Conservation (phyloP, 2,329 filamentous ascomycete genomes). For the Colletotrichum somersetense region DNA sequence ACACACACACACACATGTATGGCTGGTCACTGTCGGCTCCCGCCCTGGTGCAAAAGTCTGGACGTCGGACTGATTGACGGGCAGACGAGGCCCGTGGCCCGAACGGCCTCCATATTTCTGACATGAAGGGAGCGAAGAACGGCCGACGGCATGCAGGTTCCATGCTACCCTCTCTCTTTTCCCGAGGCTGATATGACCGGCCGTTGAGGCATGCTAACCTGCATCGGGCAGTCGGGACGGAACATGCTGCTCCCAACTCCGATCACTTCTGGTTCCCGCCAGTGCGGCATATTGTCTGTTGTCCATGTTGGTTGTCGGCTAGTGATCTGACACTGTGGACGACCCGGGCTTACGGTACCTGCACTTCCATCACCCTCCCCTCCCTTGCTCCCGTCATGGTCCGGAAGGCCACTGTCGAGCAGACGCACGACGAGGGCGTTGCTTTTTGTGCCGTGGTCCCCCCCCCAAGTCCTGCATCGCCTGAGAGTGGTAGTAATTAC, state of each 20-base stretch:
- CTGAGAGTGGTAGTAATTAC: neutral
- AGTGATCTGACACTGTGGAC: neutral
- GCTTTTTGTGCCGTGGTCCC: neutral
- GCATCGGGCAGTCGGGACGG: conserved; percentile 16
- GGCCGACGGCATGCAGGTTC: conserved; percentile 24
- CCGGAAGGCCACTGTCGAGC: neutral
- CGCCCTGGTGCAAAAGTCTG: neutral
- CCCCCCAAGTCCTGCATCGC: neutral
- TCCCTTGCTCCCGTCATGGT: neutral
- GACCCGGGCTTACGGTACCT: conserved; percentile 17
- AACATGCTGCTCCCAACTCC: conserved; percentile 22
- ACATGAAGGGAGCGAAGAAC: conserved; percentile 12
- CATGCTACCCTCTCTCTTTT: conserved; percentile 23
- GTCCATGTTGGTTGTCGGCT: neutral
- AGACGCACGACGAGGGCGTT: neutral
- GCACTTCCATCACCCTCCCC: conserved; percentile 1
- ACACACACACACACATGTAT: neutral
- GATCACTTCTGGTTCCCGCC: conserved; percentile 20
- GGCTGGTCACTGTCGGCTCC: conserved; percentile 14
- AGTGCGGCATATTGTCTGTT: conserved; percentile 11
- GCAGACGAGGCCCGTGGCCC: conserved; percentile 9
- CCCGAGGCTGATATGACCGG: conserved; percentile 20
- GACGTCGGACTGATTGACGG: conserved; percentile 13
- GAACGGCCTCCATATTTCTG: conserved; percentile 11
- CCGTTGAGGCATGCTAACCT: conserved; percentile 14